Conservation (phyloP, 1,284 basidiomycete species). For the Peniophora sp. region DNA sequence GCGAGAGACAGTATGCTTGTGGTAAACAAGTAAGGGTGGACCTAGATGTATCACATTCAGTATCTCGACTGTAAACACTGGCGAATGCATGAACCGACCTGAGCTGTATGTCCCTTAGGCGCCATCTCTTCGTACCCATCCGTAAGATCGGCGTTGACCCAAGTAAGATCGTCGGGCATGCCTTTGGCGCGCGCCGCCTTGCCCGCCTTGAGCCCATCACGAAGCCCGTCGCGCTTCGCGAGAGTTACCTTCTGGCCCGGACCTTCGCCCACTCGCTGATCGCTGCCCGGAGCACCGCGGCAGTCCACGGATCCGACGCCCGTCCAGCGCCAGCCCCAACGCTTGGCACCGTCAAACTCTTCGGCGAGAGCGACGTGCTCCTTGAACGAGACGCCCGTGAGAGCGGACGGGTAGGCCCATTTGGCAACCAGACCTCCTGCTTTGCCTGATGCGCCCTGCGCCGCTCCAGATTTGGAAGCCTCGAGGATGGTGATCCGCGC, state of each 20-base stretch:
- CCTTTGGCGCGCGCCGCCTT: slow-evolving; percentile 26
- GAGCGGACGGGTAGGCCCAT: slow-evolving; percentile 71
- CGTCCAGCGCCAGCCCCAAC: slow-evolving; percentile 80
- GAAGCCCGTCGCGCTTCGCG: slow-evolving; percentile 47
- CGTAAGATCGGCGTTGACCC: slow-evolving; percentile 55
- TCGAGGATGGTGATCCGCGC: slow-evolving; percentile 65
- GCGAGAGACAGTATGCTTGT: slow-evolving; percentile 69
- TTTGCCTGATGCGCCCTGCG: slow-evolving; percentile 81
- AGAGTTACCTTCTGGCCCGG: slow-evolving; percentile 34
- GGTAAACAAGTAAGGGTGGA: slow-evolving; percentile 78
- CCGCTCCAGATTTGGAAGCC: slow-evolving; percentile 57
- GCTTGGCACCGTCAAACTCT: slow-evolving; percentile 60
- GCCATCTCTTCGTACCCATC: slow-evolving; percentile 57
- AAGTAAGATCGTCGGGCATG: slow-evolving; percentile 53
- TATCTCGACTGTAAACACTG: no score
- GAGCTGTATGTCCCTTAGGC: slow-evolving; percentile 55
- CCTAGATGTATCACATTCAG: slow-evolving; percentile 18
- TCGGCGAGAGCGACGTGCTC: slow-evolving; percentile 77
- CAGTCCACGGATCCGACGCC: slow-evolving; percentile 63
- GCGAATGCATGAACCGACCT: slow-evolving; percentile 20
- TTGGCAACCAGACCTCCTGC: slow-evolving; percentile 87
- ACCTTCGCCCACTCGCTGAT: slow-evolving; percentile 9
- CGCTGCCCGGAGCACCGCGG: slow-evolving; percentile 28
- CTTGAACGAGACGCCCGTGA: slow-evolving; percentile 71
- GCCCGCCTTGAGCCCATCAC: slow-evolving; percentile 9